A percentile compares a stretch with the other conserved stretches of the same genome.
Evolutionary conservation across 176 grass and related monocot species (phyloP).

Genomic region (Tillandsia leiboldiana): DNA sequence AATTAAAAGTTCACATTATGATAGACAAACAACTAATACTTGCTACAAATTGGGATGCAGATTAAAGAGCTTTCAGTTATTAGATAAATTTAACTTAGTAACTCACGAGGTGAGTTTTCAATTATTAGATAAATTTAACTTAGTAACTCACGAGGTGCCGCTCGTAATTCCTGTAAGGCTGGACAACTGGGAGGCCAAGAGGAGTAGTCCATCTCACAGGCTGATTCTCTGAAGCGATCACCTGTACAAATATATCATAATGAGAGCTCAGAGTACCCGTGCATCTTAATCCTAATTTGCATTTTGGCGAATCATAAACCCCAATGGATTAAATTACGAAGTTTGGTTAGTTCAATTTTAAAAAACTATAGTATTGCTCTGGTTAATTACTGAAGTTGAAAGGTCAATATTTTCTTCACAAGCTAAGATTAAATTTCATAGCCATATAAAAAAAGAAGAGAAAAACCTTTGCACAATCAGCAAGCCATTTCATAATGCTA

Average conservation of each 20-base stretch:
- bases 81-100: constrained; percentile 12
- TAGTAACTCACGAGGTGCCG: constrained; percentile 62
- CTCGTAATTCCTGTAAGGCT: constrained; percentile 80
- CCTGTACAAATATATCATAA: constrained; percentile 29
- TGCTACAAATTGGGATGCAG: too few relatives aligned
- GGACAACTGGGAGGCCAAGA: constrained; percentile 92
- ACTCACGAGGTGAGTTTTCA: constrained; percentile 33
- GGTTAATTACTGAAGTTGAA: too few relatives aligned
- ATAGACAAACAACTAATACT: too few relatives aligned
- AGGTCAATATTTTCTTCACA: too few relatives aligned
- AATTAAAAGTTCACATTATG: too few relatives aligned
- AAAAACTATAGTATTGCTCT: too few relatives aligned
- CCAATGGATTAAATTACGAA: neutral
- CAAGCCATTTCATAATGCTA: constrained; percentile 85
- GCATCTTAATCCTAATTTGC: neutral
- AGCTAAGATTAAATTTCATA: neutral
- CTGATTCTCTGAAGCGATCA: constrained; percentile 85
- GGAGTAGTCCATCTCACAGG: constrained; percentile 90
- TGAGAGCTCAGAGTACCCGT: constrained; percentile 11
- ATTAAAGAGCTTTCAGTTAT: too few relatives aligned
- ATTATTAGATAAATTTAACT: neutral
- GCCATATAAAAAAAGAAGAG: neutral
- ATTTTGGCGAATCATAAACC: constrained; percentile 14
- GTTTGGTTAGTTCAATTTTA: neutral
- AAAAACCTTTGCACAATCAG: constrained; percentile 84